Evolutionary conservation across 768 basidiomycete genomes (phyloP), one percentile per base, ranked within the genome.

Genomic region (Termitomyces sp.): DNA sequence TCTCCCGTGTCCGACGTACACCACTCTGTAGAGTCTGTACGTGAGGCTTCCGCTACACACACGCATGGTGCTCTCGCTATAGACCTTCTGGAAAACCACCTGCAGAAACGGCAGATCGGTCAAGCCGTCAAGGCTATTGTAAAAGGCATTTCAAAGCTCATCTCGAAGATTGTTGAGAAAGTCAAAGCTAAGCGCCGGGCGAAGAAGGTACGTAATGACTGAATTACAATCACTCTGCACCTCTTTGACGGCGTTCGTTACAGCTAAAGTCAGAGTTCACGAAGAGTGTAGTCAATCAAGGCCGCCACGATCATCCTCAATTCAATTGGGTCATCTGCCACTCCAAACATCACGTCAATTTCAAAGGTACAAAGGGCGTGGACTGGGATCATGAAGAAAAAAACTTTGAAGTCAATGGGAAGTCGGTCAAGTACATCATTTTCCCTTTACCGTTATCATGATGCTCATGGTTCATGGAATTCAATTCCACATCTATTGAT

Each of bases 301-400:
- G 60, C n/a, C 54, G 60, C 11, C 49, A 38, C 22, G 40, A 16
- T 2, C 33, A 48, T 11, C 64, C 64, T 13, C 12, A 62, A 28
- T 62, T 59, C 44, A 70, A 71, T 55, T 67, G 63, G 55, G 58
- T 68, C 13, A 57, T 63, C 18, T 68, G 65, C 56, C 66, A 64
- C 42, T 66, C 65, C 4, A 63, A 66, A 33, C 71, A 72, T 45
- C 59, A 50, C 16, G 64, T 50, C 0, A 32, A 63, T 18, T 71
- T 65, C 54, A 63, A 68, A 28, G 70, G 71, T n/a, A 39, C 7
- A 7, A 54, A 55, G 53, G 66, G 65, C 57, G 65, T 54, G 11
- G 70, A 72, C 39, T 72, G 69, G 69, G 66, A 60, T 35, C 69
- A 70, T 50, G 57, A 60, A 33, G 67, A 68, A 40, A 65, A 67